Conservation (phyloP, 2,329 filamentous ascomycete genomes). For the Aspergillus sp. region DNA sequence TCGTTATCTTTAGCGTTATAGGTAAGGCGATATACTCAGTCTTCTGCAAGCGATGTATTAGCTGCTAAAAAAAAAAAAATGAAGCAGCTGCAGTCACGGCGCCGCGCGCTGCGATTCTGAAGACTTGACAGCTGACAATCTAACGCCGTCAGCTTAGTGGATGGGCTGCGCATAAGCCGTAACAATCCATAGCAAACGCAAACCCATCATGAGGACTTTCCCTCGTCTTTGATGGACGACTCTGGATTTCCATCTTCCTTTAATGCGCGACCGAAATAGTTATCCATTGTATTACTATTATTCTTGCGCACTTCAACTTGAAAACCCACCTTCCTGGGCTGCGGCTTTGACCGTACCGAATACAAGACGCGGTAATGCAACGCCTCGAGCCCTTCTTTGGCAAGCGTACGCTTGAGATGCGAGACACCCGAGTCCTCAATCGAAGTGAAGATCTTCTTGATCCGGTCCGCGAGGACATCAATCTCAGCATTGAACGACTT, state of each 20-base stretch:
- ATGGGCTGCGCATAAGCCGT: not conserved
- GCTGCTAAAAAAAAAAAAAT: no score
- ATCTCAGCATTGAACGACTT: slow-evolving; percentile 62
- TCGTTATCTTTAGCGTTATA: not conserved
- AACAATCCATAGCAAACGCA: not conserved
- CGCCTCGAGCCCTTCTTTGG: slow-evolving; percentile 68
- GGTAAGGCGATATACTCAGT: no score
- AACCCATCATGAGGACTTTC: not conserved
- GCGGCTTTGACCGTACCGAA: slow-evolving; percentile 60
- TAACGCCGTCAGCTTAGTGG: no score
- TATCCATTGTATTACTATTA: not conserved
- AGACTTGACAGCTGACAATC: no score
- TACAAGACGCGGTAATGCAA: slow-evolving; percentile 67
- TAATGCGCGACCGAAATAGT: no score
- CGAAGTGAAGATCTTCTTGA: slow-evolving; percentile 51
- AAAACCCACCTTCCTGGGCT: slow-evolving; percentile 44
- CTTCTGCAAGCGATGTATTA: no score
- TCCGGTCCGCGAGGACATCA: slow-evolving; percentile 56
- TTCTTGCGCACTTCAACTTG: slow-evolving; percentile 13
- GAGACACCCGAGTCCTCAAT: slow-evolving; percentile 71
- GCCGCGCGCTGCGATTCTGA: no score
- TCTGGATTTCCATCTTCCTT: no score
- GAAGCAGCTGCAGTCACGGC: no score
- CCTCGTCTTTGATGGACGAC: not conserved
- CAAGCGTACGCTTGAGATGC: slow-evolving; percentile 64